These are phyloP conservation scores for Nicotiana knightiana DNA, from an alignment of 257 asterid species.

Conservation along the genomic window DNA sequence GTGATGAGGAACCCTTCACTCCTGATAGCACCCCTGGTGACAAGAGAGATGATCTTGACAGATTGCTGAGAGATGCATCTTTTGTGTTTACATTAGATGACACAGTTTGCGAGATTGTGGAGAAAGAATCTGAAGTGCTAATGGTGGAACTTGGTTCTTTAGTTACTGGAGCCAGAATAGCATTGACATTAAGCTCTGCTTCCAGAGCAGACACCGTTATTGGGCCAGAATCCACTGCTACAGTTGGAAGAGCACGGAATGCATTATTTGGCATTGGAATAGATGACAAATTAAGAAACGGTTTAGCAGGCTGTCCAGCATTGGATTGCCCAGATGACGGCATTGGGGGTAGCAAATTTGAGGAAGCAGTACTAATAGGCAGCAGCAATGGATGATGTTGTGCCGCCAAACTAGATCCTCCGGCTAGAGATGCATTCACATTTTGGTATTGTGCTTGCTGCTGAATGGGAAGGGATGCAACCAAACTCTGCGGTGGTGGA, in stretches of 20 bases:
- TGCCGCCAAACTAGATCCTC: conserved; percentile 15
- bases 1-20: neutral
- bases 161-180: conserved; percentile 6
- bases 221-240: conserved; percentile 9
- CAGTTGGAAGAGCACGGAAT: conserved; percentile 4
- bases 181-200: neutral
- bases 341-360: conserved; percentile 8
- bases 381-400: conserved; percentile 1
- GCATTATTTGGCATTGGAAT: conserved; percentile 9
- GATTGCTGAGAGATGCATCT: neutral
- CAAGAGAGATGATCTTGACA: neutral
- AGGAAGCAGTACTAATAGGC: conserved; percentile 13
- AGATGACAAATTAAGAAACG: conserved; percentile 2
- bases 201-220: conserved; percentile 9
- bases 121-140: conserved; percentile 13
- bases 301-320: conserved; percentile 7
- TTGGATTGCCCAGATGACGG: conserved; percentile 13
- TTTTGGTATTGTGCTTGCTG: conserved; percentile 14
- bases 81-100: neutral
- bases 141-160: conserved; percentile 12
- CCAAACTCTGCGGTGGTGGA: conserved; percentile 15
- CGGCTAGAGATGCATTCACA: conserved; percentile 9
- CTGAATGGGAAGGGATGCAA: conserved; percentile 15
- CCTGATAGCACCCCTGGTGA: conserved; percentile 6
- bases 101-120: neutral